These are phyloP conservation scores for Giardia muris DNA, from an alignment of 208 protist species.

Conservation along the genomic window DNA sequence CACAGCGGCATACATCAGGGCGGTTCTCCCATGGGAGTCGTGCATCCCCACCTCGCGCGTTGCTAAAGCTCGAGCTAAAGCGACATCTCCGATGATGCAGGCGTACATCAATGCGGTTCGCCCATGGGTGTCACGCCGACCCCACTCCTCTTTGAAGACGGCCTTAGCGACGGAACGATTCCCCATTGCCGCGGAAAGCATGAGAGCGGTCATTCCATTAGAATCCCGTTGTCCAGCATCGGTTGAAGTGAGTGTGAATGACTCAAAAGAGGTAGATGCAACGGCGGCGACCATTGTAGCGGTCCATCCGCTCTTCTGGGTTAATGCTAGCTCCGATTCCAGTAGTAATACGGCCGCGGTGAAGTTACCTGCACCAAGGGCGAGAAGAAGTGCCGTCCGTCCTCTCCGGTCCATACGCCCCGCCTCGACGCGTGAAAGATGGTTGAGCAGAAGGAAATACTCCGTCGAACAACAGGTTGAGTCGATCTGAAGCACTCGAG, in stretches of 20 bases:
- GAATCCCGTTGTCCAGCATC: too few relatives aligned
- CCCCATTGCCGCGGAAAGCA: background rate
- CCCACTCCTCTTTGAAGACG: background rate
- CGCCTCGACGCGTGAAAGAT: background rate
- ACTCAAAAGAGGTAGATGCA: background rate
- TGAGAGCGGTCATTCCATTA: background rate
- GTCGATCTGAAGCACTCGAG: too few relatives aligned
- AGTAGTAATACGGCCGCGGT: background rate
- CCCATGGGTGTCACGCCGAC: background rate
- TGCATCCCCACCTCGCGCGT: background rate
- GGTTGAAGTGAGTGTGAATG: background rate
- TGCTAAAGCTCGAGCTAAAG: background rate
- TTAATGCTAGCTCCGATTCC: background rate
- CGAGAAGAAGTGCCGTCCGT: background rate
- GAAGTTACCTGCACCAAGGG: background rate
- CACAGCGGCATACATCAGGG: background rate
- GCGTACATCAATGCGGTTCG: background rate
- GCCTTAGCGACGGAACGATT: background rate
- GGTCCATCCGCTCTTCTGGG: background rate
- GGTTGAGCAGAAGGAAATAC: background rate
- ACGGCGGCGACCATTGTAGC: background rate
- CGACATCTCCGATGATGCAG: background rate
- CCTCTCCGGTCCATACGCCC: background rate
- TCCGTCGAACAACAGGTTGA: background rate
- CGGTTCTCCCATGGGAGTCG: background rate